Evolutionary conservation across 2,329 filamentous ascomycete genomes (phyloP), one percentile per base, ranked within the genome.

Genomic region (Ophiostoma ulmi): DNA sequence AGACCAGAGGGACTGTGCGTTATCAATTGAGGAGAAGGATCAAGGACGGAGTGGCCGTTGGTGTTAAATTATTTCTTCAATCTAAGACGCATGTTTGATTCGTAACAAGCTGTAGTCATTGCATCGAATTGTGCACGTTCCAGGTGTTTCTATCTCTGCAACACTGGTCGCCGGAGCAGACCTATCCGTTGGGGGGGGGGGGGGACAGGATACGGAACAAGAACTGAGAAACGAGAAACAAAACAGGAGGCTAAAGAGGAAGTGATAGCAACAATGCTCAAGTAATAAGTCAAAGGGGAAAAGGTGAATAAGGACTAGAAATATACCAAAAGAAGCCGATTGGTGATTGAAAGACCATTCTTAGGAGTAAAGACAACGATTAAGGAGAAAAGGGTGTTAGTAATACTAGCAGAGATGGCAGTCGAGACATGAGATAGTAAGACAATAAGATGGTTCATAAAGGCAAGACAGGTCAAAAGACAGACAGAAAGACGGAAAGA

Each of bases 41-140:
- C 26, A 64, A 58, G n/a, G 31, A 39, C 61, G 61, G 61, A 38
- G 61, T 38, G 35, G 31, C 61, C 61, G 61, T n/a, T 38, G 31
- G 38, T 17, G 17, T 64, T n/a, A 20, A 11, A 3, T 22, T 8
- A 55, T 55, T n/a, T 39, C 10, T 39, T 10, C 38, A 31, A 31
- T 4, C 31, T 31, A 48, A 48, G 17, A 48, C n/a, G 44, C 41
- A 4, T 44, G 41, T 20, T 48, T 48, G 17, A 48, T n/a, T 48
- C 44, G 44, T 48, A 48, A 48, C 44, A 48, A 20, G 44, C 44
- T 35, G 58, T 35, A 63, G 58, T 63, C 26, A 63, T 63, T 63
- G 26, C 10, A 63, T 35, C 58, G 20, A 17, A 11, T 14, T 11
- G 58, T 63, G 58, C 58, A 63, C 26, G 58, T 63, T 35, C 58